Base-by-base conservation (phyloP, 441 rosid genomes). In the California macrophylla region DNA sequence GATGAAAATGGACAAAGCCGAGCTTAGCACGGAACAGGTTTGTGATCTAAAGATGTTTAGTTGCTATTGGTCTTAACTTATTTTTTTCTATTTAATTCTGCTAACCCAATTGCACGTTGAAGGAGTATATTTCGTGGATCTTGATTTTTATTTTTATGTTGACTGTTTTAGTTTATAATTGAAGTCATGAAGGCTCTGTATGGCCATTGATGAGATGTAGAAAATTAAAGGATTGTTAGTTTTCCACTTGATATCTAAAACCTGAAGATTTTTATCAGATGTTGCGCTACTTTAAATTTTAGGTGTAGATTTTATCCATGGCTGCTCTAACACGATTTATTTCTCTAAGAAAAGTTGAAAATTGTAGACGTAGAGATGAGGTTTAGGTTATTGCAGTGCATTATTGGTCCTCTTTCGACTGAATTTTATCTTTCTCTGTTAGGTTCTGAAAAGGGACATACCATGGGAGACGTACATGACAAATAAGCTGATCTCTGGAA, bases 401-500 rank as follows among this genome's bases (percentile, higher is more conserved):
- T 15, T 26, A 21, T 47, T 65, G 3, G 62, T 26, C 54, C 18
- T 32, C 28, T 25, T 70, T 29, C 21, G 1, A 32, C 29, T 24
- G 21, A 34, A 40, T 24, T 45, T 13, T 32, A 10, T 54, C 12
- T 34, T 28, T 9, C 1, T 71, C 54, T 63, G 68, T 28, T 45
- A 95, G 99, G 98, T 92, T 50, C 79, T 95, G 80, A 85, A 77
- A 85, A 86, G 99, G 81, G 99, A 90, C 71, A 95, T 95, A 77
- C 99, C 99, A 74, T 92, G 98, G 99, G 98, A 90, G 85, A 86
- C 98, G 18, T 95, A 95, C 80, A 85, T 85, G 96, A 79, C 83
- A 34, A 95, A 98, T 28, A 87, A 92, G 84, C 86, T 95, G 74
- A 88, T 95, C 63, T 85, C 97, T 7, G 93, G 90, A 24, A 82